These are phyloP conservation scores for Linum lewisii DNA, from an alignment of 345 rosid species.

Conservation along the genomic window DNA sequence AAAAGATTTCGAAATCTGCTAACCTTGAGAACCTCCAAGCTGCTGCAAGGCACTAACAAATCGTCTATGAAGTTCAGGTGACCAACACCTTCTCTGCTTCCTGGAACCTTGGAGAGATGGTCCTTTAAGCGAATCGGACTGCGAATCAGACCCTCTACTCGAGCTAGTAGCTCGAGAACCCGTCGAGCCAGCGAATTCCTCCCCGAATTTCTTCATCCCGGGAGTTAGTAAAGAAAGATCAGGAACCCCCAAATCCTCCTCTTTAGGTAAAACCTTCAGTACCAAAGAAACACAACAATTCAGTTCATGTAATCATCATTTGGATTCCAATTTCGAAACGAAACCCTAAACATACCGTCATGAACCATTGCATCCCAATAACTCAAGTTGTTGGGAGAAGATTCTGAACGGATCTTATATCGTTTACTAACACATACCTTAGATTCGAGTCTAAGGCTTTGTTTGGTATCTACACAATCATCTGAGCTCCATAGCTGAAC, in stretches of 20 bases:
- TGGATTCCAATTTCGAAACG: too few species aligned
- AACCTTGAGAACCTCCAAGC: conserved; percentile 90
- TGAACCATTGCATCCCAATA: too few species aligned
- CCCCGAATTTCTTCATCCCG: conserved; percentile 41
- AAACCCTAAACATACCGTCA: too few species aligned
- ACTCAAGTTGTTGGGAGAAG: too few species aligned
- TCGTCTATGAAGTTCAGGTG: conserved; percentile 78
- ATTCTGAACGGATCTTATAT: too few species aligned
- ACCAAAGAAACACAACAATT: conserved; percentile 37
- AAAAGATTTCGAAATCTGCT: conserved; percentile 2
- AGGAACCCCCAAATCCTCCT: conserved; percentile 18
- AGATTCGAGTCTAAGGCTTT: conserved; percentile 27
- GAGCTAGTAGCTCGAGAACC: conserved; percentile 32
- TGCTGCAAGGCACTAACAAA: conserved; percentile 76
- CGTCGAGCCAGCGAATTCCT: conserved; percentile 35
- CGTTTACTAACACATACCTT: conserved; percentile 43
- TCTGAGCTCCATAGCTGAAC: conserved; percentile 54
- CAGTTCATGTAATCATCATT: too few species aligned
- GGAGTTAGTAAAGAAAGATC: conserved; percentile 47
- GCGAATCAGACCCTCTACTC: conserved; percentile 30
- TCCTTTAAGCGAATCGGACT: conserved; percentile 21
- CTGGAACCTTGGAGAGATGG: conserved; percentile 43
- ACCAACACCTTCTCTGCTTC: conserved; percentile 96
- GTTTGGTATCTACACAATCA: conserved; percentile 23
- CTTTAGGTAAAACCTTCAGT: conserved; percentile 18